phyloP scores from a whole-genome alignment of 495 filamentous ascomycete species.

The Podospora bellae-mahoneyi region DNA sequence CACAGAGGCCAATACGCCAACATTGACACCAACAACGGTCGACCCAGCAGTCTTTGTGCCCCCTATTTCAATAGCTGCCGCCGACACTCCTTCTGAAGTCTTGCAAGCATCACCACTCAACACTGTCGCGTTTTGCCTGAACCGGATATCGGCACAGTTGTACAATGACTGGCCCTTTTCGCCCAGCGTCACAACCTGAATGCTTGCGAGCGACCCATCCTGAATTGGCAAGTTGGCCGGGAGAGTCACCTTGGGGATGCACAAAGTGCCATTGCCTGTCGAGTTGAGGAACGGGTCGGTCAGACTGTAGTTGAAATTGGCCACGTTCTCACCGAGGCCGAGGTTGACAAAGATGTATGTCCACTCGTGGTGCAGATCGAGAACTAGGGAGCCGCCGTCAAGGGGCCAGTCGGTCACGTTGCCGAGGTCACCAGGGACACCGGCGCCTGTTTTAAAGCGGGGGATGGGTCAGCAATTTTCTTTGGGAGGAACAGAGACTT shows the following conservation, averaged over 20 bases:
- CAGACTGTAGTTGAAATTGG: slow-evolving; percentile 59
- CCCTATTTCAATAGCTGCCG: slow-evolving; percentile 11
- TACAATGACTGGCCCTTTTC: slow-evolving; percentile 52
- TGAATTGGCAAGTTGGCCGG: slow-evolving; percentile 38
- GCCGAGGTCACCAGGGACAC: slow-evolving; percentile 45
- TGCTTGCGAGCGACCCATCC: slow-evolving; percentile 50
- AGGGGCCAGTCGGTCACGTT: slow-evolving; percentile 63
- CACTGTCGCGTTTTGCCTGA: slow-evolving; percentile 43
- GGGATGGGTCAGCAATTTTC: background rate
- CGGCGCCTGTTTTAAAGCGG: slow-evolving; percentile 44
- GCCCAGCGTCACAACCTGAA: slow-evolving; percentile 58
- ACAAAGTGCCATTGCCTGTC: slow-evolving; percentile 60
- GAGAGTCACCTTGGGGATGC: slow-evolving; percentile 48
- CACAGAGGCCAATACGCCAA: slow-evolving; percentile 48
- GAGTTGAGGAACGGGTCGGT: slow-evolving; percentile 52
- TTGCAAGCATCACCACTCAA: slow-evolving; percentile 45
- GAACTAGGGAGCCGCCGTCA: slow-evolving; percentile 50
- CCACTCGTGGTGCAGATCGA: slow-evolving; percentile 53
- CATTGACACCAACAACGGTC: slow-evolving; percentile 23
- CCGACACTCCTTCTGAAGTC: slow-evolving; percentile 42
- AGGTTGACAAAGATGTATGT: slow-evolving; percentile 62
- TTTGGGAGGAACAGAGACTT: slow-evolving; percentile 5
- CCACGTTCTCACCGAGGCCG: slow-evolving; percentile 53
- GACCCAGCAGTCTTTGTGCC: slow-evolving; percentile 12
- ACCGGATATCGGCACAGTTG: slow-evolving; percentile 64